Conservation (phyloP, 2,329 filamentous ascomycete genomes). For the Colletotrichum sp. region DNA sequence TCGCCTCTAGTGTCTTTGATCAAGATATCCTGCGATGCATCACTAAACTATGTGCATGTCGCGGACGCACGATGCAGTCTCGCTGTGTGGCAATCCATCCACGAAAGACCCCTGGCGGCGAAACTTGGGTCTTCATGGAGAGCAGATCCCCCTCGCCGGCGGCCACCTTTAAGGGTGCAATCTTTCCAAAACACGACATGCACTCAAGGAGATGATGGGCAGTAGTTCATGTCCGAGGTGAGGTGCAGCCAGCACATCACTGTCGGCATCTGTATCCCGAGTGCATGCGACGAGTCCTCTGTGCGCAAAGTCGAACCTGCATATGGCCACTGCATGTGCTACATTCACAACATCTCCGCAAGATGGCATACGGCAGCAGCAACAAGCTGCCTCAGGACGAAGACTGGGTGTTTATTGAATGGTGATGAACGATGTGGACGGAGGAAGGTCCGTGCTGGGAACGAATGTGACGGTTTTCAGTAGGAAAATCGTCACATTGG, state of each 20-base stretch:
- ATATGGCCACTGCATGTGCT: background rate
- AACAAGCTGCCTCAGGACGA: no score
- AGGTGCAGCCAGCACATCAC: background rate
- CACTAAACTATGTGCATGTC: background rate
- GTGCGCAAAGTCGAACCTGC: background rate
- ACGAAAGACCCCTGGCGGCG: background rate
- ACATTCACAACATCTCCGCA: rapidly evolving
- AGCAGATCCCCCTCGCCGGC: background rate
- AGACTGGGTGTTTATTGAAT: rapidly evolving
- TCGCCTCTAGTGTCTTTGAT: background rate
- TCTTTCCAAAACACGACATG: background rate
- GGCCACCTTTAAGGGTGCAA: rapidly evolving
- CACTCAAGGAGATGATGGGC: background rate
- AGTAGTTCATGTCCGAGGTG: background rate
- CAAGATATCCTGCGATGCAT: background rate
- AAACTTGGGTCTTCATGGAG: no score
- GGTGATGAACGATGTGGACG: no score
- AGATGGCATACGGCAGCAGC: no score
- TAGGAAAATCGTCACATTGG: no score
- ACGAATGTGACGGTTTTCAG: no score
- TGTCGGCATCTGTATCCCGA: background rate
- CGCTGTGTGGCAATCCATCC: background rate
- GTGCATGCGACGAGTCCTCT: background rate
- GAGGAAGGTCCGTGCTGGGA: no score
- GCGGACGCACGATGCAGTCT: no score